phyloP scores from a whole-genome alignment of 2,329 filamentous ascomycete species.

The Coniochaeta pulveracea region DNA sequence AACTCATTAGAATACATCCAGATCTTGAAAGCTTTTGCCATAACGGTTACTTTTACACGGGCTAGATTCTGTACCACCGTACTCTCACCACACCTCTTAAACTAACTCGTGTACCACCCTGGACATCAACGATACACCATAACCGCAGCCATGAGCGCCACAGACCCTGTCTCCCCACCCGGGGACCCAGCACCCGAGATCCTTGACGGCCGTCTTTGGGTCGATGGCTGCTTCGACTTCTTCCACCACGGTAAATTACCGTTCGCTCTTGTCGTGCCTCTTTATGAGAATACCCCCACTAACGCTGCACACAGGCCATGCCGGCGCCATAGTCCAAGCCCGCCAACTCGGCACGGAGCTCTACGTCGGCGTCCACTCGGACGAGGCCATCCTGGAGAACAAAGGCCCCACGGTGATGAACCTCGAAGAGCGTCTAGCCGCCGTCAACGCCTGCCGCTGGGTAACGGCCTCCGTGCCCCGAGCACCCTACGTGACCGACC shows the following conservation, averaged over 20 bases:
- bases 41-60: no score
- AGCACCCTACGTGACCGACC: constrained; percentile 88
- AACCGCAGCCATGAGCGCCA: constrained; percentile 12
- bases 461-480: constrained; percentile 71
- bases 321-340: constrained; percentile 92
- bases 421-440: constrained; percentile 78
- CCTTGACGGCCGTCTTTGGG: constrained; percentile 74
- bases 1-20: no score
- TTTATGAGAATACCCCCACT: neutral
- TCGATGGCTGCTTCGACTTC: constrained; percentile 98
- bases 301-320: constrained; percentile 54
- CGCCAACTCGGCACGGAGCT: constrained; percentile 83
- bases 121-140: no score
- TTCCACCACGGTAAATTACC: constrained; percentile 71
- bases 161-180: constrained; percentile 17
- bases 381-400: constrained; percentile 90
- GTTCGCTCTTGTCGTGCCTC: neutral
- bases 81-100: no score
- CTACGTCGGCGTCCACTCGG: constrained; percentile 86
- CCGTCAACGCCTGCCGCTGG: constrained; percentile 93
- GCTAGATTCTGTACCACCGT: no score
- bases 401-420: constrained; percentile 98
- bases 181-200: constrained; percentile 42
- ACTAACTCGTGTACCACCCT: no score
- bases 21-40: no score